phyloP scores from a whole-genome alignment of 192 early-diverging fungal species.

The Allomyces arbusculus region DNA sequence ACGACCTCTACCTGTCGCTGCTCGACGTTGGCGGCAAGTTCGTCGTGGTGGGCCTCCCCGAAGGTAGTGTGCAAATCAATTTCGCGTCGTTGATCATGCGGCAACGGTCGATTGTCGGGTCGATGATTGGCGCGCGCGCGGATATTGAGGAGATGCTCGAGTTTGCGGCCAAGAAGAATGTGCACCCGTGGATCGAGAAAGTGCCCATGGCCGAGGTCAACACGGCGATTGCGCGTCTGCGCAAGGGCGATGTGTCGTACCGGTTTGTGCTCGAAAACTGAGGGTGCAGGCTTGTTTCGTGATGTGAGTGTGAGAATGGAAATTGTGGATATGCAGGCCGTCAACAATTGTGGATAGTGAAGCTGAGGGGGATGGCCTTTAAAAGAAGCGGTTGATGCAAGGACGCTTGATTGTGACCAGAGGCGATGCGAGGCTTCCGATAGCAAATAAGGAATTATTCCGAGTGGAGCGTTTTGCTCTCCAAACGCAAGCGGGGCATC shows the following conservation, averaged over 20 bases:
- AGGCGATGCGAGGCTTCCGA: too few relatives aligned
- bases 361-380: too few relatives aligned
- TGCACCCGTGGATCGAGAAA: conserved; percentile 43
- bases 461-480: too few relatives aligned
- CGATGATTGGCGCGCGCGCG: conserved; percentile 36
- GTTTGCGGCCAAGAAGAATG: conserved; percentile 41
- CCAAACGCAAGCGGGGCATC: too few relatives aligned
- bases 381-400: too few relatives aligned
- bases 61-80: conserved; percentile 22
- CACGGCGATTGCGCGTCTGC: conserved; percentile 33
- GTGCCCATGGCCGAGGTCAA: conserved; percentile 35
- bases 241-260: conserved; percentile 35
- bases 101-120: conserved; percentile 30
- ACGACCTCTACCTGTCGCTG: conserved; percentile 20
- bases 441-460: too few relatives aligned
- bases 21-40: conserved; percentile 37
- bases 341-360: too few relatives aligned
- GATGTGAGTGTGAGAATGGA: too few relatives aligned
- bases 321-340: too few relatives aligned
- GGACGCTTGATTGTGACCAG: too few relatives aligned
- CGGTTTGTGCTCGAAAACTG: conserved; percentile 48
- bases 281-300: neutral
- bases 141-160: conserved; percentile 41
- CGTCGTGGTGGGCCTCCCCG: conserved; percentile 41
- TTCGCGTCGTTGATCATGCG: conserved; percentile 14